These are phyloP conservation scores for Boletus subcaerulescens DNA, from an alignment of 768 basidiomycete genomes.

Conservation along the genomic window DNA sequence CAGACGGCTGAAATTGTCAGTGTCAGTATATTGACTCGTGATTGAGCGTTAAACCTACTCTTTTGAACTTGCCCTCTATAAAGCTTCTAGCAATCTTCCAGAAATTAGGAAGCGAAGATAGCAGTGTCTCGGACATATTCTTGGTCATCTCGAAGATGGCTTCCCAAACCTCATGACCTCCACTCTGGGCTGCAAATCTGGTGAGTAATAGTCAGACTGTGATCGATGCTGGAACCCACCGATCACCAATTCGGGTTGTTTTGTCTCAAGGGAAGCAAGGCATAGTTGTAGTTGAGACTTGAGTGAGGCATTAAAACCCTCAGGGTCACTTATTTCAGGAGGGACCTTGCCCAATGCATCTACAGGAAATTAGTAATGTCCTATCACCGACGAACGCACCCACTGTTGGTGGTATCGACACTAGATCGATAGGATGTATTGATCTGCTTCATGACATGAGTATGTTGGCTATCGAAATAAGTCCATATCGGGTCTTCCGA, in stretches of 20 bases:
- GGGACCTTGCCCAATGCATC: conserved; percentile 46
- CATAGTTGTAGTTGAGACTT: conserved; percentile 59
- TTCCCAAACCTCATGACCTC: conserved; percentile 79
- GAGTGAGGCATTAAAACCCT: conserved; percentile 42
- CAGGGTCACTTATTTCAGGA: conserved; percentile 35
- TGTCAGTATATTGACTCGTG: background rate
- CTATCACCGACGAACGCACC: conserved; percentile 6
- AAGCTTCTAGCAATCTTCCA: conserved; percentile 91
- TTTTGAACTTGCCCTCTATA: conserved; percentile 90
- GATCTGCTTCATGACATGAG: conserved; percentile 79
- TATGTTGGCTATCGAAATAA: conserved; percentile 92
- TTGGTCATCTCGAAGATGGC: conserved; percentile 77
- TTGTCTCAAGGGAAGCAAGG: conserved; percentile 57
- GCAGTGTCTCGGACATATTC: conserved; percentile 79
- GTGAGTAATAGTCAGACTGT: background rate
- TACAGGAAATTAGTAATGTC: conserved; percentile 22
- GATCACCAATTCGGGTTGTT: conserved; percentile 58
- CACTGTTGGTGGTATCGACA: conserved; percentile 50
- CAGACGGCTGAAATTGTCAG: conserved; percentile 28
- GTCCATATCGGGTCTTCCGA: conserved; percentile 93
- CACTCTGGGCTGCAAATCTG: conserved; percentile 53
- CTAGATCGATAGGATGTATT: conserved; percentile 55
- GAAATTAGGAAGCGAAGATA: conserved; percentile 86
- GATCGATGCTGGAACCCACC: conserved; percentile 38
- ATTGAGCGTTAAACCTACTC: conserved; percentile 44